Base-by-base conservation (phyloP, 1,284 basidiomycete species). In the Ustilago nuda region DNA sequence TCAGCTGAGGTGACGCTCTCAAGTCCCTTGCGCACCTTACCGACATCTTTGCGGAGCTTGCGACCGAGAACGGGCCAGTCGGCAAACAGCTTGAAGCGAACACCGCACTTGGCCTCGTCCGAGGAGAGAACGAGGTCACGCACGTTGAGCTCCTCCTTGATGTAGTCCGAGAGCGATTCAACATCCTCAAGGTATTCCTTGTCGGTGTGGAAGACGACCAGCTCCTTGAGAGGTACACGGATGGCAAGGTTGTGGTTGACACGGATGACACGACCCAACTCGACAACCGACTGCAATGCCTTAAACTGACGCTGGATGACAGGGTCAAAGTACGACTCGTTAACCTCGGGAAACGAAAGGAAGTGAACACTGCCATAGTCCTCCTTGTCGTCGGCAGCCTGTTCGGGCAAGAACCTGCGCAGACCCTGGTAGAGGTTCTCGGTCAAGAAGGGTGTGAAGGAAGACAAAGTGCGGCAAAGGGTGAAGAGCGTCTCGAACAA, bases 381-480 rank as follows among this genome's bases (percentile, higher is more conserved):
- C 55, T 88, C 83, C 7, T 89, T 89, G 39, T 90, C 89, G 35
- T 88, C 88, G 33, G 91, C 63, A 1, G 61, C 73, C 2, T 30
- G 43, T 8, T 65, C 11, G 11, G 82, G 77, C 77, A 98, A 92
- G 87, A 92, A 98, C 15, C 89, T 89, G 59, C 92, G 90, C 51
- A 99, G 89, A 50, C 93, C 91, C 86, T 99, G 97, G 87, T 98
- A 99, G 76, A 99, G 89, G 87, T 93, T 98, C 87, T 99, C 97
- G 4, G 94, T 96, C 84, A 98, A 88, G 91, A 98, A 99, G 0
- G 97, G 97, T 5, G 95, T 98, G 87, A 98, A 99, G 2, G 96
- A 96, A 9, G 95, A 96, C 93, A 98, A 93, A 8, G 96, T 98
- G 59, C 94, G 89, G 87, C 93, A 97, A 41, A 99, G 89, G 1